Evolutionary conservation across 352 stramenopile genomes (phyloP).

Genomic region (Globisporangium paroecandrum): DNA sequence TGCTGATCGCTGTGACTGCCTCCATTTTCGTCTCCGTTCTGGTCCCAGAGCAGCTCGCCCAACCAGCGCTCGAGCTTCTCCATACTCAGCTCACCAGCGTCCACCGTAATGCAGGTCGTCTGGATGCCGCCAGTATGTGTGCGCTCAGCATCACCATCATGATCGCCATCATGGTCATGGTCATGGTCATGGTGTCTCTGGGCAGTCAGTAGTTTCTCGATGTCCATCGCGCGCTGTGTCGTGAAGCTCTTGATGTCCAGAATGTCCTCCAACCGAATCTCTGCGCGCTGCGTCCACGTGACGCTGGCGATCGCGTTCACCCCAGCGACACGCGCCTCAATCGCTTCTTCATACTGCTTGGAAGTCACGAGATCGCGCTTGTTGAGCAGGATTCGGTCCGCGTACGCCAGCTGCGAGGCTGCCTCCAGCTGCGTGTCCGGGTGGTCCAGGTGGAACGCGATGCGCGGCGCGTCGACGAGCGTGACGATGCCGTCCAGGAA

Average conservation of each 20-base stretch:
- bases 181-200: slow-evolving; percentile 10
- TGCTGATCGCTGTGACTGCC: slow-evolving; percentile 3
- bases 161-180: slow-evolving; percentile 17
- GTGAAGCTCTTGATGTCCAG: slow-evolving; percentile 81
- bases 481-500: slow-evolving; percentile 96
- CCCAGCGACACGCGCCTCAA: slow-evolving; percentile 37
- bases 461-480: slow-evolving; percentile 94
- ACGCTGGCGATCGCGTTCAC: slow-evolving; percentile 74
- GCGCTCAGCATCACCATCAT: slow-evolving; percentile 13
- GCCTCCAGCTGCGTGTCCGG: slow-evolving; percentile 75
- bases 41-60: slow-evolving; percentile 63
- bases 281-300: slow-evolving; percentile 55
- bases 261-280: slow-evolving; percentile 64
- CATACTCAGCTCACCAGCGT: slow-evolving; percentile 30
- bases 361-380: slow-evolving; percentile 95
- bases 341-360: slow-evolving; percentile 31
- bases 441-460: slow-evolving; percentile 73
- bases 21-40: slow-evolving; percentile 26
- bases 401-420: slow-evolving; percentile 96
- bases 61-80: slow-evolving; percentile 73
- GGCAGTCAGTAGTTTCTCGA: slow-evolving; percentile 41
- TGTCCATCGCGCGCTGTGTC: slow-evolving; percentile 51
- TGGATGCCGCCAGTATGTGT: slow-evolving; percentile 65
- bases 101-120: slow-evolving; percentile 62
- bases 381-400: slow-evolving; percentile 98